Evolutionary conservation across 192 early-diverging fungal genomes (phyloP).

Genomic region (Coemansia guatemalensis): DNA sequence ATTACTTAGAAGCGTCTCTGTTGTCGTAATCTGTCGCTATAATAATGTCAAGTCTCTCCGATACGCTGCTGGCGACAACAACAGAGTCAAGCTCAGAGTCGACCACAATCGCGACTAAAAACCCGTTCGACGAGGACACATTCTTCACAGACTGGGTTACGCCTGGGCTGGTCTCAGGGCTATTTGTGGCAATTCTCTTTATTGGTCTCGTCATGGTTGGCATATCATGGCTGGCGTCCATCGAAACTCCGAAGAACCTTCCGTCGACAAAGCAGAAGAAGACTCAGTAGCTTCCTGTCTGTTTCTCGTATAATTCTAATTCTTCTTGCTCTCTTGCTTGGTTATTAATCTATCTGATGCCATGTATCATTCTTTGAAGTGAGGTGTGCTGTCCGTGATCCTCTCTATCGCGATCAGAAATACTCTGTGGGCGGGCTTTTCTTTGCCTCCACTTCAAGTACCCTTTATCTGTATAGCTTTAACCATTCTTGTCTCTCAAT

Average conservation of each 20-base stretch:
- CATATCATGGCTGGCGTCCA: constrained; percentile 48
- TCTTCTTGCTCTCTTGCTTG: constrained; percentile 1
- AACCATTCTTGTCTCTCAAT: not conserved
- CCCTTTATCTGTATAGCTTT: not conserved
- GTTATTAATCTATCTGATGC: not conserved
- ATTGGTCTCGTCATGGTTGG: constrained; percentile 39
- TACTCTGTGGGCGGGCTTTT: not conserved
- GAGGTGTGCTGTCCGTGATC: not conserved
- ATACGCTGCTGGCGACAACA: constrained; percentile 11
- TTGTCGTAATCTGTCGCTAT: not conserved
- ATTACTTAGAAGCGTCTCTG: not conserved
- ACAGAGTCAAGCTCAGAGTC: constrained; percentile 7
- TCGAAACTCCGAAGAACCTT: constrained; percentile 48
- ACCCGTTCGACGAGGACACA: constrained; percentile 45
- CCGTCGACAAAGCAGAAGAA: constrained; percentile 51
- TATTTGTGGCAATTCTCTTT: constrained; percentile 36
- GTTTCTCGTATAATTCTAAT: not conserved
- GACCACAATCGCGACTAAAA: constrained; percentile 14
- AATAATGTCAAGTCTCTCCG: constrained; percentile 15
- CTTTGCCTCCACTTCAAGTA: not conserved
- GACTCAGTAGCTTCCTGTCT: constrained; percentile 16
- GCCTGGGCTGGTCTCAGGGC: constrained; percentile 46
- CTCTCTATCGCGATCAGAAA: not conserved
- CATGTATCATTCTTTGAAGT: not conserved
- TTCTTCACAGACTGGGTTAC: constrained; percentile 55